phyloP scores from a whole-genome alignment of 345 rosid genomes.

The Gossypium arboreum region DNA sequence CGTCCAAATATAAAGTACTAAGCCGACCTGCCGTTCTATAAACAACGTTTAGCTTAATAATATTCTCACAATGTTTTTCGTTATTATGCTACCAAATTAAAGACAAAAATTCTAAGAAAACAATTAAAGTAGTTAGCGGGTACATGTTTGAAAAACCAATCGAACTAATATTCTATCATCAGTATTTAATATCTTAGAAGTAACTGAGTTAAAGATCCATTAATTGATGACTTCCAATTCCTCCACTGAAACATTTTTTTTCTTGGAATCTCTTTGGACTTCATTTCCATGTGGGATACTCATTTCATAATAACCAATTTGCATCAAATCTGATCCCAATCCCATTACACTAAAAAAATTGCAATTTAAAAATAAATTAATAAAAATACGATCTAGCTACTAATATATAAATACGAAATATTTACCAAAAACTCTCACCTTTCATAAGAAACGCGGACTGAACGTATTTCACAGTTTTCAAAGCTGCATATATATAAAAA shows the following conservation, averaged over 20 bases:
- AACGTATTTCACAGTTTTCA: conserved; percentile 53
- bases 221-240: conserved; percentile 14
- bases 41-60: not conserved
- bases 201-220: too few species aligned
- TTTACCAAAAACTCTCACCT: conserved; percentile 21
- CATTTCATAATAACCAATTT: not conserved
- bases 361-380: not conserved
- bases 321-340: conserved; percentile 18
- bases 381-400: too few species aligned
- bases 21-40: not conserved
- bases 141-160: not conserved
- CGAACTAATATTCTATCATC: too few species aligned
- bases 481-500: conserved; percentile 31
- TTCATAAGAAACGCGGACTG: conserved; percentile 31
- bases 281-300: not conserved
- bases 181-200: too few species aligned
- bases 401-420: too few species aligned
- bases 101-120: not conserved
- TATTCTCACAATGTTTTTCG: not conserved
- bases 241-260: conserved; percentile 1
- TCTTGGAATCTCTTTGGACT: not conserved
- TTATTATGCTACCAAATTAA: not conserved
- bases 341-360: conserved; percentile 14
- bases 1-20: not conserved
- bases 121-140: too few species aligned